Percentiles rank a stretch among this genome's conserved stretches.
phyloP scores from a whole-genome alignment of 352 stramenopile species.

The Pythium coloratum region DNA sequence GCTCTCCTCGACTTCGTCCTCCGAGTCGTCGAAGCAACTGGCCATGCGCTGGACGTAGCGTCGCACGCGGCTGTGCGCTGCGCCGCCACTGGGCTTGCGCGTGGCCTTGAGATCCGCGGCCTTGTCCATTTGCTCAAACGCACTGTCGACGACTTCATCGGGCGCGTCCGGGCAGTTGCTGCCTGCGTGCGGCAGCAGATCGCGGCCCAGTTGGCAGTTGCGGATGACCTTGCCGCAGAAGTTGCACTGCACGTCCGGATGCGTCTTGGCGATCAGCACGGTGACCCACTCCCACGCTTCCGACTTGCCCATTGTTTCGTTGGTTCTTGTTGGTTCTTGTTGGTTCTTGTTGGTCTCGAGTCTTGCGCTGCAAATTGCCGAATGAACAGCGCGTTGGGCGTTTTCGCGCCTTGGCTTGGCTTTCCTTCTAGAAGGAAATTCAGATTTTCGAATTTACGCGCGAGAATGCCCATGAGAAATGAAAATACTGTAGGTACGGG shows the following conservation, averaged over 20 bases:
- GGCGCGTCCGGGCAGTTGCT: background rate
- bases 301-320: background rate
- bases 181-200: background rate
- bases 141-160: constrained; percentile 1
- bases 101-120: background rate
- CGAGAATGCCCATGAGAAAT: background rate
- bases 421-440: background rate
- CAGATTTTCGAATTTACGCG: background rate
- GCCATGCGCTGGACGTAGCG: background rate
- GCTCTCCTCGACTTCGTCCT: background rate
- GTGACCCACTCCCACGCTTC: constrained; percentile 3
- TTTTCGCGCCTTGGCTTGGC: background rate
- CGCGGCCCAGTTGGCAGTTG: constrained; percentile 4
- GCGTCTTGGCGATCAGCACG: constrained; percentile 2
- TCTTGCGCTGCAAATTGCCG: background rate
- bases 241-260: constrained; percentile 10
- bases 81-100: background rate
- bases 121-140: background rate
- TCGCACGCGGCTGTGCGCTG: background rate
- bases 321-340: background rate
- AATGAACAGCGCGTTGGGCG: background rate
- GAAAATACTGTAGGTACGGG: background rate
- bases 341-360: background rate
- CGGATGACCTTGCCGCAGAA: constrained; percentile 1
- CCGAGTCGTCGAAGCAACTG: background rate